Evolutionary conservation across 179 eudicot species (phyloP), one percentile per base, ranked within the genome.

Genomic region (Heliamphora pulchella): DNA sequence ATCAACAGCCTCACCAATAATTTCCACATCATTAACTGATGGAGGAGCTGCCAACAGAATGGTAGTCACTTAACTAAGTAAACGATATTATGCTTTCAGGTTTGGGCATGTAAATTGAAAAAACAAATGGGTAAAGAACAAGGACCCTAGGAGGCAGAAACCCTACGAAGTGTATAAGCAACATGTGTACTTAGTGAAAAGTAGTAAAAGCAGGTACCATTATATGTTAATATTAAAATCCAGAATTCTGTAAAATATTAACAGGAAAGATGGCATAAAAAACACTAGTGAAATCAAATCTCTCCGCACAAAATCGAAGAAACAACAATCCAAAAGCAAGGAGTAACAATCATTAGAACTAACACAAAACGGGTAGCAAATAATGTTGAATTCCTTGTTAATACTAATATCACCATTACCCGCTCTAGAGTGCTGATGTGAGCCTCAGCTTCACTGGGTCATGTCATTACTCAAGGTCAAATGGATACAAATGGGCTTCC

Each of bases 1-100:
- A 87, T 96, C 99, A 78, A 94, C 87, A 82, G 74, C 86, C 75
- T 94, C 98, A 81, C 99, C 99, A 84, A 81, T 76, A 78, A 96
- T 88, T 62, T 82, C 89, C 67, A 96, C 89, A 85, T 94, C 87
- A 69, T 82, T 85, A 76, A 96, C 97, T 41, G 96, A 94, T 17
- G 99, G 99, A 81, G 90, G 92, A 91, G 99, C 99, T 96, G 93
- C 84, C 70, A 84, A 57, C 57, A 64, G 50, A 58, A 75, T 80
- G 65, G 74, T 39, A 65, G 53, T 62, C 44, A 54, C 8, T 22
- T 81, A 22, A 20, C 20, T 71, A 39, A 17, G 48, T 43, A 76
- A 77, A 68, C 13, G 55, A 50, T 47, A 63, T n/a, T 22, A 74
- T 43, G 57, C 55, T 54, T 53, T 65, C 13, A 72, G 18, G 71